Percentiles rank a stretch among this genome's conserved stretches.
Evolutionary conservation across 192 early-diverging fungal genomes (phyloP).

Genomic region (Mortierella antarctica): DNA sequence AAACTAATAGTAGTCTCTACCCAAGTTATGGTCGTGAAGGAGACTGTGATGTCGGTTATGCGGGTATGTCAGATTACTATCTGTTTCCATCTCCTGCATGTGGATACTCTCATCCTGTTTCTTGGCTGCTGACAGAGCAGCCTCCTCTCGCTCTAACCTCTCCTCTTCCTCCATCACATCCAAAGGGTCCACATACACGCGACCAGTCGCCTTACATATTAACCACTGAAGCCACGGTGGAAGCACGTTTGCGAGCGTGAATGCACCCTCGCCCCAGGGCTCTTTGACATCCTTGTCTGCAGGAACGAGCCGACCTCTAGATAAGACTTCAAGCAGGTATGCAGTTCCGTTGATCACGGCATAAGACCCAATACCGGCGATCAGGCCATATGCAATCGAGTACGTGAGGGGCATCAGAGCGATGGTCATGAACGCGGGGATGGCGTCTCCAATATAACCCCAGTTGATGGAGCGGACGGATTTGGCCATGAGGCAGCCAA

Average conservation of each 20-base stretch:
- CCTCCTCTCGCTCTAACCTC: conserved; percentile 20
- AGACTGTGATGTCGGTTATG: neutral
- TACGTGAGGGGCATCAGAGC: conserved; percentile 84
- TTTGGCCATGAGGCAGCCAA: conserved; percentile 84
- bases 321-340: conserved; percentile 63
- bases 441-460: conserved; percentile 79
- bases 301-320: conserved; percentile 62
- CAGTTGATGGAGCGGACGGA: conserved; percentile 79
- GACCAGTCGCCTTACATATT: conserved; percentile 16
- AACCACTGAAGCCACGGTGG: conserved; percentile 27
- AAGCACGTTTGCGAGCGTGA: conserved; percentile 23
- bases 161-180: conserved; percentile 29
- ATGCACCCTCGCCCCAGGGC: conserved; percentile 10
- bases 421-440: conserved; percentile 85
- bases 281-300: conserved; percentile 27
- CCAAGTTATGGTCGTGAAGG: too few species aligned
- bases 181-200: conserved; percentile 17
- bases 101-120: conserved; percentile 9
- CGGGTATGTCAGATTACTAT: too few species aligned
- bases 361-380: conserved; percentile 79
- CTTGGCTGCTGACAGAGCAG: neutral
- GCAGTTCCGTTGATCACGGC: conserved; percentile 73
- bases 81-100: neutral
- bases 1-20: too few species aligned
- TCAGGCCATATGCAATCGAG: conserved; percentile 84